A percentile compares a stretch with the other conserved stretches of the same genome.
phyloP scores from a whole-genome alignment of 768 basidiomycete species.

The Calocera viscosa region DNA sequence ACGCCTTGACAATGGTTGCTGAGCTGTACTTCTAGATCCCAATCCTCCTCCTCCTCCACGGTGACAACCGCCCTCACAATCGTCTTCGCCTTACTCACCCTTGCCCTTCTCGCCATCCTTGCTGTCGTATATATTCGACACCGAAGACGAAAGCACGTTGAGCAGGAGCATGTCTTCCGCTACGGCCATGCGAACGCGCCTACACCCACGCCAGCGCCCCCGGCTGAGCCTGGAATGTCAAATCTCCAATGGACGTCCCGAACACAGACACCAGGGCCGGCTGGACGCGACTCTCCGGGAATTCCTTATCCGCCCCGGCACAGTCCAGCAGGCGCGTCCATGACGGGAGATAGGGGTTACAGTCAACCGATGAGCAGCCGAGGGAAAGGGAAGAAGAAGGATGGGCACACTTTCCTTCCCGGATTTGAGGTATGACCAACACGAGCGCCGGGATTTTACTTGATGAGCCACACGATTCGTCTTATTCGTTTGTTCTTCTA shows the following conservation, averaged over 20 bases:
- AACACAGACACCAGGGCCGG: neutral
- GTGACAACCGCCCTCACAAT: constrained; percentile 9
- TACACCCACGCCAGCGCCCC: neutral
- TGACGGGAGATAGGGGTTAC: neutral
- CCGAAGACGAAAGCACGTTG: neutral
- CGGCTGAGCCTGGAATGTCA: neutral
- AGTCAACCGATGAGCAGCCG: neutral
- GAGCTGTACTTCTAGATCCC: neutral
- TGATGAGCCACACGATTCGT: neutral
- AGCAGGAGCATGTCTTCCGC: neutral
- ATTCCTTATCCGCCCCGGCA: neutral
- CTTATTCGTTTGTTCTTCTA: neutral
- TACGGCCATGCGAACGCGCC: neutral
- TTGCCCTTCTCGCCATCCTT: constrained; percentile 12
- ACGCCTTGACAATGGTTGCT: neutral
- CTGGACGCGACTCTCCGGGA: neutral
- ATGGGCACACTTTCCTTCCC: neutral
- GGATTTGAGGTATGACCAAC: neutral
- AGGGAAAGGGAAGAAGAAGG: neutral
- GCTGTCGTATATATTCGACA: constrained; percentile 14
- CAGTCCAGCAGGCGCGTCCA: neutral
- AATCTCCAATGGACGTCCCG: neutral
- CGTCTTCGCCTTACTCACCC: constrained; percentile 17
- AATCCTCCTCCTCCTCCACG: neutral
- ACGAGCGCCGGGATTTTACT: neutral